Base-by-base conservation (phyloP, 1,139 yeast genomes). In the Suhomyces yuchorum region DNA sequence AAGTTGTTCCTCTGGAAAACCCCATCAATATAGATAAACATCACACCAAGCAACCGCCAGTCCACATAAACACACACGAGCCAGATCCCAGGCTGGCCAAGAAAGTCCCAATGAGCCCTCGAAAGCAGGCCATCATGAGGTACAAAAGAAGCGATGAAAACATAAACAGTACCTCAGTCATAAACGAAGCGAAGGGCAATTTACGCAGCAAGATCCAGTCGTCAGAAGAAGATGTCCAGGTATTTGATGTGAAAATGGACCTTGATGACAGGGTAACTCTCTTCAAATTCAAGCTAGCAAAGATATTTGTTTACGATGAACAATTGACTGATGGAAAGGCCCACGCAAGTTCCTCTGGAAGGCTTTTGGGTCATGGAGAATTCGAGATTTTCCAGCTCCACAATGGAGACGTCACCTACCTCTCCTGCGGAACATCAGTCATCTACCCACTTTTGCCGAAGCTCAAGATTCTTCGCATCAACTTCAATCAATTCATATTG, bases 361-460 rank as follows among this genome's bases (percentile, higher is more conserved):
- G 82, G 37, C 60, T 82, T 14, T 56, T 83, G 42, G 83, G 85
- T 0, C 84, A 80, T 51, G 95, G 95, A 0, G 72, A 68, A 33
- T 74, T 86, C 49, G 84, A 84, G 57, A 72, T 87, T 1, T 86
- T 84, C 57, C 86, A 83, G 58, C 68, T 85, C 40, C 84, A 82
- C 53, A 80, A 80, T 53, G 83, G 84, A 23, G 79, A 75, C 52
- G 85, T 84, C 14, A 79, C 87, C 1, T 86, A 84, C 59, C 61
- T 87, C 23, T 72, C 75, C 14, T 81, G 86, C 58, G 86, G 86
- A 2, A 51, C 58, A 6, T 67, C 78, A 5, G 74, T 81, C 43
- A 77, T 80, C 5, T 85, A 86, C 57, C 92, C 95, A 1, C 75
- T 87, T 15, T 65, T 87, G 42, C 87, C 88, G 3, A 77, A 74